Base-by-base conservation (phyloP, 331 rosid species). In the Ulmus americana region DNA sequence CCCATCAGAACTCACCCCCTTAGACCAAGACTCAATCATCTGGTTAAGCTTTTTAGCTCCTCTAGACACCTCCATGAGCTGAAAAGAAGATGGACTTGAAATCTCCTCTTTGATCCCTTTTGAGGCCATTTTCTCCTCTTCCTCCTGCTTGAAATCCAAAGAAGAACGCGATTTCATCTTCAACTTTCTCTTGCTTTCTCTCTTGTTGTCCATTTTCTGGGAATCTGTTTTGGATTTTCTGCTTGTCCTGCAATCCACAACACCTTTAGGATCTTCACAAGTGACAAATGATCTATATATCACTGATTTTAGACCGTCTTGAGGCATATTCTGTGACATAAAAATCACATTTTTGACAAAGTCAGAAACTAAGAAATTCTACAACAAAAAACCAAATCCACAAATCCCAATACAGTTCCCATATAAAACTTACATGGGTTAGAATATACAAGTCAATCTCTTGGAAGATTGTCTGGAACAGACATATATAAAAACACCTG, bases 201-300 rank as follows among this genome's bases (percentile, higher is more conserved):
- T 77, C 82, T 68, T 89, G 22, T 65, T 77, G 82, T 85, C 84
- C 77, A 74, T 75, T 67, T 82, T 76, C 59, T 72, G 68, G 61
- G 77, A 76, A 72, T 35, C 57, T 18, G 74, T 73, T 78, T 78
- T 85, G 81, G 76, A 73, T 80, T 64, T 94, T 75, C 84, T 87
- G 53, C 81, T 71, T 67, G 77, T 62, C 69, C 82, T 83, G 73
- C 96, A 94, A 53, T 86, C 87, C 52, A 90, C 90, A 45, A 90
- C 95, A 28, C 97, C 97, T 75, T 80, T 87, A 76, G 96, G 96
- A 80, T 94, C 91, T 58, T 87, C 86, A 82, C 99, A 94, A 66
- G 90, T 76, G 76, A 90, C 70, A 77, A 90, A 84, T 52, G 97
- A 79, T 74, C 82, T 90, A 73, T 83, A 94, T 71, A 85, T 83